Base-by-base conservation (phyloP, 108 stramenopile species). In the Nitzschia palea region DNA sequence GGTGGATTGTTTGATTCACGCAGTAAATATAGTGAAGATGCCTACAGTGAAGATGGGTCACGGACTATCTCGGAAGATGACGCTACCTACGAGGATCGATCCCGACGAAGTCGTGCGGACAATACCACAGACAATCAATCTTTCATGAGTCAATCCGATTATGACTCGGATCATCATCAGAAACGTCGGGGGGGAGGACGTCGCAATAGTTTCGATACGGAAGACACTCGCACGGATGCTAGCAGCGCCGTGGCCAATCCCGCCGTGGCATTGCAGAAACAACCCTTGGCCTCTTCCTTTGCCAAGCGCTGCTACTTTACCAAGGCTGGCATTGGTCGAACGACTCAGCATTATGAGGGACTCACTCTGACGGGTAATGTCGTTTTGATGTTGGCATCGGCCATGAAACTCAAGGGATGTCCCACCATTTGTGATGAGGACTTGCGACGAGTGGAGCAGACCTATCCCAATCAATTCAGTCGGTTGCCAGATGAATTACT, bases 401-500 rank as follows among this genome's bases (percentile, higher is more conserved):
- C 93, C 37, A 94, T 94, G 93, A 94, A 94, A 55, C 71, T 94
- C 3, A 89, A 90, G 69, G 93, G 93, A 30, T 94, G 93, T 70
- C 93, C 93, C 3, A 94, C 93, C 43, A 94, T 94, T 79, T 94
- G 93, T 62, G 93, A 94, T 67, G 93, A 94, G 67, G 93, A 94
- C 73, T 77, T 94, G 74, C 60, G 93, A 9, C 71, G 93, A 15
- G 89, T 94, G 15, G 93, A 94, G 58, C 87, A 89, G 60, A 89
- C 88, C 1, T 90, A 87, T 80, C 88, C 88, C 45, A 94, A 88
- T 65, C 88, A 94, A 55, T 94, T 90, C 48, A 82, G 82, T 56
- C 75, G 93, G 23, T 62, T 94, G 34, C 93, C 93, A 9, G 93
- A 90, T 68, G 93, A 94, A 62, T 61, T 94, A 22, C 59, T 90